Evolutionary conservation across 441 rosid species (phyloP), one percentile per base, ranked within the genome.

Genomic region (Melastoma candidum): DNA sequence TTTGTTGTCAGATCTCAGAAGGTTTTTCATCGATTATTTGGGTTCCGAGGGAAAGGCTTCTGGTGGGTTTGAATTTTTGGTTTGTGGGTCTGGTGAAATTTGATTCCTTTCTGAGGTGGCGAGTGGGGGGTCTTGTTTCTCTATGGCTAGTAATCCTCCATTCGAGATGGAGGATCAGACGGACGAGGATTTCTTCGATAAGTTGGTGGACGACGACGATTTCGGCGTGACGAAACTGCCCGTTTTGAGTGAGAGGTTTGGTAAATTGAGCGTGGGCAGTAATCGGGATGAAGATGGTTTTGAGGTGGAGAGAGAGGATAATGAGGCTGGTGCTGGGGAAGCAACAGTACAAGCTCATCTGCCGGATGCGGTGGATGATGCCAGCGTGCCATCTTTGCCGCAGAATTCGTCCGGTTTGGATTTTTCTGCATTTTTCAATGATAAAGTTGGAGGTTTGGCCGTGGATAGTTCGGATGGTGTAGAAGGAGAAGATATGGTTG

Each of bases 161-260:
- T 83, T 77, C 41, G 68, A 61, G 69, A 65, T 85, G 86, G 99
- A 94, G 84, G 99, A 94, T 82, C 94, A 83, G 76, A 87, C 94
- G 57, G 99, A 89, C 50, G 95, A 80, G 77, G 97, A 90, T 81
- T 94, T 87, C 76, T 89, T 94, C 64, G 95, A 93, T 72, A 83
- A 83, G 59, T 84, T 93, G 62, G 99, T 89, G 26, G 47, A 62
- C 44, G 36, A 88, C 26, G 96, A 83, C 54, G 74, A 87, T 60
- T 76, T 71, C 44, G 77, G 81, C 25, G 78, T 79, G 48, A 53
- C 45, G 12, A 47, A 49, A 61, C 53, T 55, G 12, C 50, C 36
- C 36, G 36, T 3, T 29, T 29, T 29, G 36, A 29, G 36, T 29
- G 70, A 50, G 49, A 83, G 80, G 12, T 79, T 87, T 65, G 67